These are phyloP conservation scores for Lentinula detonsa DNA, from an alignment of 768 basidiomycete genomes.

Conservation along the genomic window DNA sequence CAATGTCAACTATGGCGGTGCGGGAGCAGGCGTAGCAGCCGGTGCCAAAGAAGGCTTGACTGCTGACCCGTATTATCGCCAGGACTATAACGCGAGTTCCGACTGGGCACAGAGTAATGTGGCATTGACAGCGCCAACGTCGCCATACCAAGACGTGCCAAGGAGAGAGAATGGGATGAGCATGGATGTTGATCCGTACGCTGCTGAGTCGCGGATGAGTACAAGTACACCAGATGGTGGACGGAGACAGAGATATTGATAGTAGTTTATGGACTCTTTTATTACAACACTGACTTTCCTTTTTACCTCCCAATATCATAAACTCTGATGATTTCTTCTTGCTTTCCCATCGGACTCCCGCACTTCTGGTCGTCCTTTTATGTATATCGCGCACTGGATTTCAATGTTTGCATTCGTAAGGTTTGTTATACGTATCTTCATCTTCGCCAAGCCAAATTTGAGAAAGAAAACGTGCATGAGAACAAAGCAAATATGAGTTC, in stretches of 20 bases:
- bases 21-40: slow-evolving; percentile 18
- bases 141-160: slow-evolving; percentile 12
- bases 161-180: slow-evolving; percentile 20
- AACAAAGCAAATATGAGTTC: no score
- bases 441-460: no score
- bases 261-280: not conserved
- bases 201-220: slow-evolving; percentile 18
- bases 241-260: not conserved
- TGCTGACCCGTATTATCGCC: slow-evolving; percentile 64
- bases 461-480: no score
- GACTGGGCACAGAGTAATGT: slow-evolving; percentile 53
- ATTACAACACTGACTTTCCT: not conserved
- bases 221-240: slow-evolving; percentile 10
- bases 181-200: slow-evolving; percentile 30
- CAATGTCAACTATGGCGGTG: slow-evolving; percentile 5
- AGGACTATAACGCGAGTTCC: slow-evolving; percentile 45
- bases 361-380: not conserved
- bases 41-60: slow-evolving; percentile 46
- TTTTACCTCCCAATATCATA: not conserved
- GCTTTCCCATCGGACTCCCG: not conserved
- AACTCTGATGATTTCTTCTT: not conserved
- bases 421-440: not conserved
- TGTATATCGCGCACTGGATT: not conserved
- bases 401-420: not conserved
- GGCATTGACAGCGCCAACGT: slow-evolving; percentile 23